A percentile compares a stretch with the other conserved stretches of the same genome.
Evolutionary conservation across 176 grass and related monocot species (phyloP).

Genomic region (Leersia perrieri): DNA sequence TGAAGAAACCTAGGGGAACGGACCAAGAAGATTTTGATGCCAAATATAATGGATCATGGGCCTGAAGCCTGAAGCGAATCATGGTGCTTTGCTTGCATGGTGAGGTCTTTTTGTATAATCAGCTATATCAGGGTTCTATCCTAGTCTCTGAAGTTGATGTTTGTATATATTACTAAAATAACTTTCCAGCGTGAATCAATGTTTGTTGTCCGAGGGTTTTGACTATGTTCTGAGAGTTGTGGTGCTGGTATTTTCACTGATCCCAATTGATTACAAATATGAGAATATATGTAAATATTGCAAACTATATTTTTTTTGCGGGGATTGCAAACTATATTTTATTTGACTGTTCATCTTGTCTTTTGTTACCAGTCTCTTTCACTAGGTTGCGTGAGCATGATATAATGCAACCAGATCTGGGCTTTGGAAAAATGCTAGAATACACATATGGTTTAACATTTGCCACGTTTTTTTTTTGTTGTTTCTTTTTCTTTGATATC

Average conservation of each 20-base stretch:
- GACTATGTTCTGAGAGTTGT: not conserved
- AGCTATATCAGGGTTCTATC: not conserved
- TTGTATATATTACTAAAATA: not conserved
- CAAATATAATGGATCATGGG: conserved; percentile 22
- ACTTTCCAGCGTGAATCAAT: not conserved
- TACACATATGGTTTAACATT: not conserved
- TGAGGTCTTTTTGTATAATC: conserved; percentile 16
- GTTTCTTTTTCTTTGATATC: not conserved
- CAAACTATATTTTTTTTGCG: no score
- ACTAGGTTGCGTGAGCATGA: not conserved
- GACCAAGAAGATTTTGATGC: conserved; percentile 38
- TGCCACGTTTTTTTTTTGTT: not conserved
- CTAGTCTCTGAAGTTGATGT: not conserved
- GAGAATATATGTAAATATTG: not conserved
- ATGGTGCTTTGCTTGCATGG: conserved; percentile 6
- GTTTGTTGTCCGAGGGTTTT: no score
- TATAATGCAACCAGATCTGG: not conserved
- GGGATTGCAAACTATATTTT: not conserved
- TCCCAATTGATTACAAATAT: not conserved
- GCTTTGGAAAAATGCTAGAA: not conserved
- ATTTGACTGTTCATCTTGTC: not conserved
- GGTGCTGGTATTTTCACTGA: not conserved
- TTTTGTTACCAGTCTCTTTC: not conserved
- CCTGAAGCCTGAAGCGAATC: not conserved
- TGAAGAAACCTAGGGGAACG: conserved; percentile 51